Base-by-base conservation (phyloP, 2,329 filamentous ascomycete species). In the Talaromyces sp. region DNA sequence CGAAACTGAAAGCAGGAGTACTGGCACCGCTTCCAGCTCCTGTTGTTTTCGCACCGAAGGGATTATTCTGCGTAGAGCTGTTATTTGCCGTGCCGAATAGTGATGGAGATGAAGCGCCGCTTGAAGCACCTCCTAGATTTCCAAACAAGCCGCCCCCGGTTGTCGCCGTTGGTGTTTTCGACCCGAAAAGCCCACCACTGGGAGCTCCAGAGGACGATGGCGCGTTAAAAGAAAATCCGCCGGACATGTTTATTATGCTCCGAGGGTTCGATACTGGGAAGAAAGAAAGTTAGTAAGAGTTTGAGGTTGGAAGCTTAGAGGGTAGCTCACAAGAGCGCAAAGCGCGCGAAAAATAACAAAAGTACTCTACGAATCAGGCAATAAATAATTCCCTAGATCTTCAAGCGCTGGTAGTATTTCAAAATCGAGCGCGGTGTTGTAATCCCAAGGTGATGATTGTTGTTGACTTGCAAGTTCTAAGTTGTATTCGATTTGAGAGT, bases 91-190 rank as follows among this genome's bases (percentile, higher is more conserved):
- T 69, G 58, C 77, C 77, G 69, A 79, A 78, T 10, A 74, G 49
- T 35, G 75, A 75, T 45, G 77, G 70, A 31, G 75, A 67, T 43
- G 77, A 71, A 62, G 69, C 72, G 64, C 73, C 72, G 62, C 68
- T 70, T 19, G 76, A 69, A 54, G 76, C 69, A 70, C 74, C 43
- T 25, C 64, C 64, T 70, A 75, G 70, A 70, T 76, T 79, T 63
- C 80, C 80, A 71, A 82, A 82, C 41, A 81, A 72, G 58, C 73
- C 70, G 65, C 75, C 74, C 45, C 72, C 72, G 39, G 61, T 64
- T 25, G 56, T 59, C 13, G 56, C 39, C 13, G 56, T 27, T 11
- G 56, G 33, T 41, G 35, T 59, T n/a, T 41, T 59, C 56, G 74
- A 70, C 15, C 77, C 74, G 65, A 79, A 79, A 9, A 78, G 64